Evolutionary conservation across 179 eudicot genomes (phyloP).

Genomic region (Amaranthus tricolor): DNA sequence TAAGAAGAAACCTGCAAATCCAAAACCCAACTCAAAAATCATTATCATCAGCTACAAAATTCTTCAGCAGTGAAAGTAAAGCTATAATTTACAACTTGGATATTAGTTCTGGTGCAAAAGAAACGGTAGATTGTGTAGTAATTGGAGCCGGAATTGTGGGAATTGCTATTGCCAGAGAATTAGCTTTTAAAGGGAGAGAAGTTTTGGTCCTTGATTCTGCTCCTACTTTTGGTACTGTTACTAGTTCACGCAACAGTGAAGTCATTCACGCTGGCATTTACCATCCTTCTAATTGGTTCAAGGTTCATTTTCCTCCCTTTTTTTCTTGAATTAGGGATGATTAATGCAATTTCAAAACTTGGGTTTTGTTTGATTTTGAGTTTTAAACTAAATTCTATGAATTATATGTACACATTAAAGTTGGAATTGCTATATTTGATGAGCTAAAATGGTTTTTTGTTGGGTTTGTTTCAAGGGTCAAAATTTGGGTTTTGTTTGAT

Average conservation of each 20-base stretch:
- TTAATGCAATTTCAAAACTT: background rate
- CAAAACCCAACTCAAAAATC: conserved; percentile 17
- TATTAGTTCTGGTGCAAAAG: conserved; percentile 42
- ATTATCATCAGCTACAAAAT: background rate
- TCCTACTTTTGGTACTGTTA: conserved; percentile 70
- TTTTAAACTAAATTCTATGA: background rate
- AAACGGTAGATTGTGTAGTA: conserved; percentile 79
- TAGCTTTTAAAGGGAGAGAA: conserved; percentile 51
- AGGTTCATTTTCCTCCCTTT: conserved; percentile 37
- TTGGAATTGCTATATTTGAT: background rate
- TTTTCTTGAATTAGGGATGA: background rate
- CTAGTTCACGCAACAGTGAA: conserved; percentile 91
- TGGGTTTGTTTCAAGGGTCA: background rate
- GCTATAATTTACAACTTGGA: conserved; percentile 15
- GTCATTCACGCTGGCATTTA: conserved; percentile 95
- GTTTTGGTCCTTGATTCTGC: conserved; percentile 74
- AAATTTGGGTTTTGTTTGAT: background rate
- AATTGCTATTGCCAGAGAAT: conserved; percentile 73
- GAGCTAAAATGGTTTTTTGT: no score
- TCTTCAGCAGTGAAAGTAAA: background rate
- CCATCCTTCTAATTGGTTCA: conserved; percentile 68
- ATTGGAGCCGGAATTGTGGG: conserved; percentile 92
- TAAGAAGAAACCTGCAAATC: conserved; percentile 1
- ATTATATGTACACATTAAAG: background rate
- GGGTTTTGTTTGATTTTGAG: conserved; percentile 1